Percentiles rank a stretch among this genome's conserved stretches.
Conservation (phyloP, 768 basidiomycete genomes). For the Suillus placidus region DNA sequence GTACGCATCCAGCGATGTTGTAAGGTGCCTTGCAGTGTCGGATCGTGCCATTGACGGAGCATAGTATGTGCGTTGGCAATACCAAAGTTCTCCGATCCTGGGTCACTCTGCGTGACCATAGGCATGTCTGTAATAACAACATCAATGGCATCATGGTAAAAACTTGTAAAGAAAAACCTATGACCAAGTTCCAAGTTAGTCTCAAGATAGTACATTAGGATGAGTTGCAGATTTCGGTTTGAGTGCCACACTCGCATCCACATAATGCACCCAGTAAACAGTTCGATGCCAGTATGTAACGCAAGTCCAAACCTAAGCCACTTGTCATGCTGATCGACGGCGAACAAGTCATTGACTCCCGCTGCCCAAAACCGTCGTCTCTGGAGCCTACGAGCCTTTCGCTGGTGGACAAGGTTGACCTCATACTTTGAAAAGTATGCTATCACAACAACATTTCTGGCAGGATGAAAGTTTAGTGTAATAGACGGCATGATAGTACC, state of each 20-base stretch:
- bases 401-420: constrained; percentile 23
- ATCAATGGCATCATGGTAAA: constrained; percentile 1
- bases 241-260: constrained; percentile 33
- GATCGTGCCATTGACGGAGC: constrained; percentile 42
- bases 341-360: constrained; percentile 42
- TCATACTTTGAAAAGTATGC: constrained; percentile 14
- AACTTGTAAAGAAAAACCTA: constrained; percentile 16
- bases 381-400: constrained; percentile 25
- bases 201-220: constrained; percentile 24
- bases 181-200: constrained; percentile 18
- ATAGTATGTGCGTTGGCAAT: constrained; percentile 47
- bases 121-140: constrained; percentile 33
- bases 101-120: constrained; percentile 47
- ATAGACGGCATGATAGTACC: neutral
- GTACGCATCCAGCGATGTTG: constrained; percentile 43
- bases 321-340: constrained; percentile 51
- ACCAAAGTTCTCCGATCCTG: constrained; percentile 45
- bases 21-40: constrained; percentile 36
- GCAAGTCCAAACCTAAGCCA: constrained; percentile 43
- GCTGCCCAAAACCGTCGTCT: constrained; percentile 40
- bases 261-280: constrained; percentile 20
- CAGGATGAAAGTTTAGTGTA: neutral
- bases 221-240: constrained; percentile 25
- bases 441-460: neutral
- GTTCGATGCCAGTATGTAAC: constrained; percentile 28